Evolutionary conservation across 768 basidiomycete species (phyloP), one percentile per base, ranked within the genome.

Genomic region (Leccinum obscurum): DNA sequence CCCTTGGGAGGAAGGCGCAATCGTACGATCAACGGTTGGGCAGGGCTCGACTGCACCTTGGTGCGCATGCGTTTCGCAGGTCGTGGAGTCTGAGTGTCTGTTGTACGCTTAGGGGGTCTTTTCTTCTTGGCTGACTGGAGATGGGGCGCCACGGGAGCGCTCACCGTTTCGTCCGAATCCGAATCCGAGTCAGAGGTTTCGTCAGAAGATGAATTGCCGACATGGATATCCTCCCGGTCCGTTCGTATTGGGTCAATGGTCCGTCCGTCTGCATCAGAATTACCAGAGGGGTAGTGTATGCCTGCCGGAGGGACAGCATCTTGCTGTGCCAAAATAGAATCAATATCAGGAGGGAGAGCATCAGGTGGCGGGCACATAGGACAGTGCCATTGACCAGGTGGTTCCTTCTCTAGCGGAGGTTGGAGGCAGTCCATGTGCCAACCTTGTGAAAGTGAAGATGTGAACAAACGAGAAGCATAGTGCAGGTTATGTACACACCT

Each of bases 361-460:
- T 66, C 61, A 48, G 74, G 62, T 44, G 75, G 75, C 20, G 80
- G 81, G 69, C 91, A 93, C 30, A 72, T 60, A 26, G 89, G 89
- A 72, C 91, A 93, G 66, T 84, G 81, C 90, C 89, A 94, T 71
- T 80, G 80, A 66, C 92, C 93, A 39, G 85, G 81, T 2, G 95
- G 95, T 35, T 86, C 78, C 59, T 84, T 78, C 57, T 80, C 75
- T 15, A 97, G 76, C 0, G 90, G 87, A 35, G 94, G 93, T 39
- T 76, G 66, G 58, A 94, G 80, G 72, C 91, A 95, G 64, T 87
- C 83, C 81, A 87, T 85, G 73, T 95, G 92, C 90, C 90, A 93
- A 37, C 92, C 92, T 88, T 63, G 58, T 37, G 24, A 46, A 54
- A 35, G 55, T 22, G 22, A 6, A 55, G 48, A 32, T 7, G 52